These are phyloP conservation scores for Solanum chiquidenum DNA, from an alignment of 257 asterid species.

Conservation along the genomic window DNA sequence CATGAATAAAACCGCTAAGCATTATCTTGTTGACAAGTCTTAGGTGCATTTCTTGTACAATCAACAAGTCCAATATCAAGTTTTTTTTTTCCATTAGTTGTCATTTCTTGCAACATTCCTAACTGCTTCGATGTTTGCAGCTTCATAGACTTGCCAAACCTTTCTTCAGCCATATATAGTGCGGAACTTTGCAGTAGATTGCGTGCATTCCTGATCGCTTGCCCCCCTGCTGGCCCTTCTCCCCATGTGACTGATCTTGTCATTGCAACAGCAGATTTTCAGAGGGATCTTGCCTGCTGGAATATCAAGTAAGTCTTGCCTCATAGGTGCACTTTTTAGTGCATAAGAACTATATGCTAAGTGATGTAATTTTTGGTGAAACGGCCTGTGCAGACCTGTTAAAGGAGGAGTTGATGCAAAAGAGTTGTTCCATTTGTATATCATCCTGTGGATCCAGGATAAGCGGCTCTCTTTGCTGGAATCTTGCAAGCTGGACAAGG, in stretches of 20 bases:
- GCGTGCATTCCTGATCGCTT: conserved; percentile 52
- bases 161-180: conserved; percentile 45
- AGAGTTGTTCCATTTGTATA: conserved; percentile 43
- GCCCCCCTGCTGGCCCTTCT: conserved; percentile 45
- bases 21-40: not conserved
- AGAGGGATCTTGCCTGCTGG: conserved; percentile 45
- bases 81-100: not conserved
- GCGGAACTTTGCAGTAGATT: conserved; percentile 41
- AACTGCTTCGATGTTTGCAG: conserved; percentile 12
- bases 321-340: not conserved
- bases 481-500: conserved; percentile 43
- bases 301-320: conserved; percentile 25
- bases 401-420: conserved; percentile 52
- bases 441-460: conserved; percentile 43
- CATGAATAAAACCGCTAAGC: not conserved
- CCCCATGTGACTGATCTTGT: conserved; percentile 43
- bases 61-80: not conserved
- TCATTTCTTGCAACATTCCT: not conserved
- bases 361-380: not conserved
- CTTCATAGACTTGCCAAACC: conserved; percentile 41
- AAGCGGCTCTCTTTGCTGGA: conserved; percentile 39
- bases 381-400: conserved; percentile 22
- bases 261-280: conserved; percentile 44
- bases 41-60: not conserved
- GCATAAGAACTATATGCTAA: not conserved